Base-by-base conservation (phyloP, 805 yeast species). In the Lipomyces mesembrius region DNA sequence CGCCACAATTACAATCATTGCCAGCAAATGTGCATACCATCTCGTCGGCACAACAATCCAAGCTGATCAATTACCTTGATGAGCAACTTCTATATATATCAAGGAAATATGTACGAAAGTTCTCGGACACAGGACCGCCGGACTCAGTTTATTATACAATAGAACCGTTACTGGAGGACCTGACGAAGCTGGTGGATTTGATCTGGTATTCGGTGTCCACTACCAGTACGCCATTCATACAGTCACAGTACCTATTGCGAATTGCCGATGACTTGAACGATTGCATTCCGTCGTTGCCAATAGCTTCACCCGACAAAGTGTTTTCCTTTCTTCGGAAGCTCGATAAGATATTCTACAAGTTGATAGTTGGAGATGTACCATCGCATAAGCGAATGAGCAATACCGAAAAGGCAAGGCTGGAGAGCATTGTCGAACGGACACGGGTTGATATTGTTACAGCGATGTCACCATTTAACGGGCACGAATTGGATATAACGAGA, bases 231-330 rank as follows among this genome's bases (percentile, higher is more conserved):
- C 61, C 71, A 20, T 85, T 84, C 73, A 91, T 90, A 0, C 93
- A 88, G 75, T 80, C 83, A 0, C 86, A 86, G 61, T 89, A 88
- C 71, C 76, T 89, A 20, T 78, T 91, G 29, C 82, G 83, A 53
- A 81, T 90, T 1, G 84, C 91, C 59, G 91, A 89, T 60, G 92
- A 89, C 68, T 73, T 88, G 35, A 82, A 86, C 59, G 93, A 88
- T 69, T 89, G 84, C 71, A 70, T 87, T 17, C 62, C 60, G 8
- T 37, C 59, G n/a, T 57, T 66, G 9, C 67, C 67, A 14, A 57
- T 62, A 14, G 12, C 20, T 34, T 29, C 8, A 82, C 66, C 63
- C 62, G 74, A 81, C 46, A 73, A 79, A 73, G 67, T 84, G 55
- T 76, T 83, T 51, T 77, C 77, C 43, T 67, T 81, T 6, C 64